phyloP scores from a whole-genome alignment of 1,284 basidiomycete genomes.

The Exobasidium rhododendri region DNA sequence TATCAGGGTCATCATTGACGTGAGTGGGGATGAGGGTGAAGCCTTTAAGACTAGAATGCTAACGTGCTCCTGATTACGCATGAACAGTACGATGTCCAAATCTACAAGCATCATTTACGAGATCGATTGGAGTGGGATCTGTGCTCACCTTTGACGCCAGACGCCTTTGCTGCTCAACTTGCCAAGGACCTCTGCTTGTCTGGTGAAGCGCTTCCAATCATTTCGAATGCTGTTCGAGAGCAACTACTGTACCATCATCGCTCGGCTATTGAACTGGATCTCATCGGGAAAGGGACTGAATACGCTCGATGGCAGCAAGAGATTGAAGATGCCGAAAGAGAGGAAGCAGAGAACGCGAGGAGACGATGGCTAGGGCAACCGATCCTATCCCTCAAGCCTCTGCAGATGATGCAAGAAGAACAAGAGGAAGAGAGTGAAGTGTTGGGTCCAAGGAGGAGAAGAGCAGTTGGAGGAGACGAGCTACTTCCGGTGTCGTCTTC shows the following conservation, averaged over 20 bases:
- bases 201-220: constrained; percentile 80
- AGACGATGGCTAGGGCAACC: constrained; percentile 62
- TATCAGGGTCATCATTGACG: constrained; percentile 46
- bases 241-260: constrained; percentile 88
- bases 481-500: not conserved
- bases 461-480: constrained; percentile 4
- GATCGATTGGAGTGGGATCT: constrained; percentile 99
- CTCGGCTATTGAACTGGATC: constrained; percentile 86
- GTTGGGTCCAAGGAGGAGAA: not conserved
- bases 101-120: constrained; percentile 80
- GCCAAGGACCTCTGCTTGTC: constrained; percentile 82
- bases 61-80: not conserved
- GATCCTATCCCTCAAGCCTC: constrained; percentile 58
- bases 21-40: constrained; percentile 9
- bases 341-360: constrained; percentile 30
- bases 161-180: constrained; percentile 75
- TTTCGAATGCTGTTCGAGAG: constrained; percentile 89
- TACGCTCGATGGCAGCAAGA: constrained; percentile 35
- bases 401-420: constrained; percentile 18
- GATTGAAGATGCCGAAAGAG: constrained; percentile 21
- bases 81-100: constrained; percentile 89
- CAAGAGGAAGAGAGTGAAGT: constrained; percentile 6
- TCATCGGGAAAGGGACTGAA: constrained; percentile 62
- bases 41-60: not conserved
- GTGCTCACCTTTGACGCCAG: constrained; percentile 82